Conservation (phyloP, 306 rosid species). For the Quercus mongolica region DNA sequence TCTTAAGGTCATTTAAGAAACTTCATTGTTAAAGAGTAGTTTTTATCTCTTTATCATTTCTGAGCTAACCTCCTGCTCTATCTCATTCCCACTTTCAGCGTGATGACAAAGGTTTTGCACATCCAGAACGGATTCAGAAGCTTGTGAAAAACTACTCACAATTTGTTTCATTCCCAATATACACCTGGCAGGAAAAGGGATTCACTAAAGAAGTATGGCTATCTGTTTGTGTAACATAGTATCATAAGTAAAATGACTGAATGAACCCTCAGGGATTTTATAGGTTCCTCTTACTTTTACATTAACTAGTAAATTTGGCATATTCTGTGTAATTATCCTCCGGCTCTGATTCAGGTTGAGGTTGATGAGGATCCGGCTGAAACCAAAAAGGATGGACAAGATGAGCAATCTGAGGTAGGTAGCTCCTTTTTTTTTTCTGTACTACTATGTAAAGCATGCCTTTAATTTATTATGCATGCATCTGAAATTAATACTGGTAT, state of each 20-base stretch:
- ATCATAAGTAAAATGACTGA: not conserved
- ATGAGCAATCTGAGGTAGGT: slow-evolving; percentile 70
- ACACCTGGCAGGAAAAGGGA: slow-evolving; percentile 96
- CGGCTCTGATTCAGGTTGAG: slow-evolving; percentile 61
- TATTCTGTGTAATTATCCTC: not conserved
- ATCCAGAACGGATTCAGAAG: slow-evolving; percentile 80
- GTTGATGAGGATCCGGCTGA: slow-evolving; percentile 89
- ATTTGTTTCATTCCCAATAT: slow-evolving; percentile 91
- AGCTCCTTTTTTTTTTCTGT: not conserved
- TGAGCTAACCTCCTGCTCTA: slow-evolving; percentile 13
- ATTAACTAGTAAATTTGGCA: not conserved
- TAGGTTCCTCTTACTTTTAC: not conserved
- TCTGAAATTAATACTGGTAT: slow-evolving; percentile 4
- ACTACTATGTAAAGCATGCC: not conserved
- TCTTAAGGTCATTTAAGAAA: slow-evolving; percentile 54
- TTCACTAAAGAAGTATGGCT: slow-evolving; percentile 73
- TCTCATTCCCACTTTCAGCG: slow-evolving; percentile 38
- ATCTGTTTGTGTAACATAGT: not conserved
- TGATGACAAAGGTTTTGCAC: slow-evolving; percentile 88
- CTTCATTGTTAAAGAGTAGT: not conserved
- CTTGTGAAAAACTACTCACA: slow-evolving; percentile 93
- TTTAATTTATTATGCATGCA: not conserved
- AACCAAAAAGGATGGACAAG: slow-evolving; percentile 54
- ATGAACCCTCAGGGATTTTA: not conserved
- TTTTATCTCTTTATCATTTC: not conserved